These are phyloP conservation scores for Phytophthora nicotianae DNA, from an alignment of 352 stramenopile genomes.

Conservation along the genomic window DNA sequence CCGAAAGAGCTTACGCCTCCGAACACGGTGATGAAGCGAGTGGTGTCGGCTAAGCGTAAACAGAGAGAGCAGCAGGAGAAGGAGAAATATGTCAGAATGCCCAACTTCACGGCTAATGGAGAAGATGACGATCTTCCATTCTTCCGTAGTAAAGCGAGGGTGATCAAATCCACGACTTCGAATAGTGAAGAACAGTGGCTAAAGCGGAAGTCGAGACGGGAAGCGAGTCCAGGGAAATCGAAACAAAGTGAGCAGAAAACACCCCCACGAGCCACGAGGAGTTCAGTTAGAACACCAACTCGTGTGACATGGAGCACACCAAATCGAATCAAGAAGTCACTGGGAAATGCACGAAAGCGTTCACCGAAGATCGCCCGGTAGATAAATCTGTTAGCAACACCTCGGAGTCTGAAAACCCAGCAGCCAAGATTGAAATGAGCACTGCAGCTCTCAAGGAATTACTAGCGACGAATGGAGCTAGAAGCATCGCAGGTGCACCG, in stretches of 20 bases:
- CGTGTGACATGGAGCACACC: conserved; percentile 1
- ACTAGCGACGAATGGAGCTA: not conserved
- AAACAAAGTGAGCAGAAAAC: not conserved
- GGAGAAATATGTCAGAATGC: not conserved
- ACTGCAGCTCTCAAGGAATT: not conserved
- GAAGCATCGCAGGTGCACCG: not conserved
- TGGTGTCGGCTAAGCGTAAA: not conserved
- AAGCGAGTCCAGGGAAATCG: not conserved
- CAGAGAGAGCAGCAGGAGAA: not conserved
- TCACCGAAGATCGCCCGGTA: not conserved
- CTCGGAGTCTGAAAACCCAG: not conserved
- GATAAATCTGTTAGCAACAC: not conserved
- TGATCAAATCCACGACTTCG: not conserved
- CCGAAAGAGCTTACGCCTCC: not conserved
- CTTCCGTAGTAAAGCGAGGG: not conserved
- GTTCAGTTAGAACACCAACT: not conserved
- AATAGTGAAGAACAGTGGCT: conserved; percentile 9
- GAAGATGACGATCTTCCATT: conserved; percentile 8
- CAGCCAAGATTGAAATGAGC: not conserved
- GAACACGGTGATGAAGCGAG: conserved; percentile 10
- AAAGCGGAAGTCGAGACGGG: conserved; percentile 10
- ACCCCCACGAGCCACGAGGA: conserved; percentile 1
- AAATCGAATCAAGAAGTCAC: conserved; percentile 3
- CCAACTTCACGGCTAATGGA: conserved; percentile 2
- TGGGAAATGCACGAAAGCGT: not conserved